Evolutionary conservation across 2,329 filamentous ascomycete genomes (phyloP), one percentile per base, ranked within the genome.

Genomic region (Pseudonectria buxi): DNA sequence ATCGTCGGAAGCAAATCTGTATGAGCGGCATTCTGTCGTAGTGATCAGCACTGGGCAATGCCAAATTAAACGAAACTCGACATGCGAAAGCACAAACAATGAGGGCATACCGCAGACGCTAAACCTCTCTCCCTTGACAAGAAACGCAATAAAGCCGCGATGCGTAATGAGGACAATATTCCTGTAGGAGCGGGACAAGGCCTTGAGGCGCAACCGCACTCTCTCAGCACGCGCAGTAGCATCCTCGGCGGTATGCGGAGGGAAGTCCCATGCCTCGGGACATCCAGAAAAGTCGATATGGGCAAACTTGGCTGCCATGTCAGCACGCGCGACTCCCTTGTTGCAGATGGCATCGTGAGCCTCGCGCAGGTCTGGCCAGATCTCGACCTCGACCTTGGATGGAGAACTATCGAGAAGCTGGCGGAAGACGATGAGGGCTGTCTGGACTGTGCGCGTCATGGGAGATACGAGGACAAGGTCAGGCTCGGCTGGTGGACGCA

Each of bases 281-380:
- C 49, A 50, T 14, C n/a, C 13, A 2, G 38, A 47, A 14, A 51
- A 49, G 9, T 51, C 37, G 2, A 51, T 39, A 12, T 40, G 34
- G 3, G 43, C 39, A 24, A 49, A 52, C 15, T 46, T 49, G 10
- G 16, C n/a, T 2, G 32, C 32, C 2, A 51, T 11, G 2, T 43
- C 44, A 13, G 24, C 30, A 2, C 45, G 45, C 3, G 36, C 25
- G n/a, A 43, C 9, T 3, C 49, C 46, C n/a, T 46, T 48, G 13
- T 51, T 51, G 32, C 48, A 51, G 26, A 43, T 39, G 6, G 45
- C 49, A 25, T 51, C 49, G n/a, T 51, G 47, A 4, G 46, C 39
- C 15, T 51, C 49, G 1, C 49, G 48, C 1, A 51, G 13, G 4
- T 51, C 49, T 1, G 48, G 49, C 46, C 48, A 51, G 7, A 51